Evolutionary conservation across 352 stramenopile species (phyloP).

Genomic region (Stramenopiles sp.): DNA sequence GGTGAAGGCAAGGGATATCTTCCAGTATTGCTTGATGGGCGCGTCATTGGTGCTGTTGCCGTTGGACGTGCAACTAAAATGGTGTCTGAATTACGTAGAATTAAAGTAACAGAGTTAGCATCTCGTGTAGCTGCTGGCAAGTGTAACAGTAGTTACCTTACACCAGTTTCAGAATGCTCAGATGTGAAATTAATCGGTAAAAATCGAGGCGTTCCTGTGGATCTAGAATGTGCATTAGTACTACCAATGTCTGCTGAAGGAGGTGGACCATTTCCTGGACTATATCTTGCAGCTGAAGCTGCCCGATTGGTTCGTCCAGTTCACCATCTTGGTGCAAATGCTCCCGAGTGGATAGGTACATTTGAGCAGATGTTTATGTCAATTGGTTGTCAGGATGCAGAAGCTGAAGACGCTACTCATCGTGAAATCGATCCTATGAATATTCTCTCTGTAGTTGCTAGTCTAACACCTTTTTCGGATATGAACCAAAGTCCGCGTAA

Average conservation of each 20-base stretch:
- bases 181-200: neutral
- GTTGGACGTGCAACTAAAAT: neutral
- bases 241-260: neutral
- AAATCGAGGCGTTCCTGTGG: neutral
- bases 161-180: neutral
- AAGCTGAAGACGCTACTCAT: conserved; percentile 49
- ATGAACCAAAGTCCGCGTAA: conserved; percentile 94
- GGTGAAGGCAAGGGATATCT: no score
- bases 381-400: neutral
- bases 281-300: conserved; percentile 82
- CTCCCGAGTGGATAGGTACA: conserved; percentile 76
- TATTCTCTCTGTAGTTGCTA: conserved; percentile 86
- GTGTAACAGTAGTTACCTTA: conserved; percentile 3
- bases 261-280: conserved; percentile 43
- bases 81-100: conserved; percentile 14
- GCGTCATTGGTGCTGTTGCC: conserved; percentile 34
- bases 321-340: conserved; percentile 44
- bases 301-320: conserved; percentile 64
- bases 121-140: neutral
- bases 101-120: conserved; percentile 21
- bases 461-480: conserved; percentile 92
- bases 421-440: conserved; percentile 97
- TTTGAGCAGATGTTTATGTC: conserved; percentile 44
- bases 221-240: neutral
- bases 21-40: conserved; percentile 76